Base-by-base conservation (phyloP, 164 flowering plant genomes). In the Tetrastigma voinierianum region DNA sequence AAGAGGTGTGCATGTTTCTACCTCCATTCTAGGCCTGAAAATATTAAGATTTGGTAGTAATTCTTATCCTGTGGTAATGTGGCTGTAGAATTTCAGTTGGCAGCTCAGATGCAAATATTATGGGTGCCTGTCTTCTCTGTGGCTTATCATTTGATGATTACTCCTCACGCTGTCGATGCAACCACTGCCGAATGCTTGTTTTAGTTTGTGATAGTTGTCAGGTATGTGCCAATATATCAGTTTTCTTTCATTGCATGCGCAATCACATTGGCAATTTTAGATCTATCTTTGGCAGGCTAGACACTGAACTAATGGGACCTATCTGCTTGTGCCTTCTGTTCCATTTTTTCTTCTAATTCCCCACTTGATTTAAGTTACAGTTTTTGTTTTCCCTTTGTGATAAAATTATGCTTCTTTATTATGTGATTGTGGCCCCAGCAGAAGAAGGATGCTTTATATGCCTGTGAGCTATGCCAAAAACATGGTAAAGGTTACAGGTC, bases 181-280 rank as follows among this genome's bases (percentile, higher is more conserved):
- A 68, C 21, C 72, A 80, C 64, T 94, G 98, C 70, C 73, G 98
- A 74, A 94, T 94, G 98, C 93, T 94, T 67, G 92, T 94, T 57
- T 86, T 94, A 79, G 85, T 94, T 73, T 94, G 97, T 71, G 78
- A 85, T 65, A 65, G 67, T 62, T 94, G 98, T 67, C 89, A 75
- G 94, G 98, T 93, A 72, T 59, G 74, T 44, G 13, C 10, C 46
- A 16, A 57, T 44, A n/a, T 2, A 9, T 48, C n/a, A n/a, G n/a
- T n/a, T 32, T 53, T 18, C 15, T 10, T n/a, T 24, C 23, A 9
- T 44, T 20, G 4, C 15, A 7, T 54, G 16, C 53, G 46, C 12
- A 18, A 21, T 63, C 17, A 51, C 4, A n/a, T 24, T 1, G 8
- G 17, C 45, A 14, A 4, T 14, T n/a, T 20, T 18, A 15, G 13